These are phyloP conservation scores for Aspergillus sp. DNA, from an alignment of 2,329 filamentous ascomycete species.

Conservation along the genomic window DNA sequence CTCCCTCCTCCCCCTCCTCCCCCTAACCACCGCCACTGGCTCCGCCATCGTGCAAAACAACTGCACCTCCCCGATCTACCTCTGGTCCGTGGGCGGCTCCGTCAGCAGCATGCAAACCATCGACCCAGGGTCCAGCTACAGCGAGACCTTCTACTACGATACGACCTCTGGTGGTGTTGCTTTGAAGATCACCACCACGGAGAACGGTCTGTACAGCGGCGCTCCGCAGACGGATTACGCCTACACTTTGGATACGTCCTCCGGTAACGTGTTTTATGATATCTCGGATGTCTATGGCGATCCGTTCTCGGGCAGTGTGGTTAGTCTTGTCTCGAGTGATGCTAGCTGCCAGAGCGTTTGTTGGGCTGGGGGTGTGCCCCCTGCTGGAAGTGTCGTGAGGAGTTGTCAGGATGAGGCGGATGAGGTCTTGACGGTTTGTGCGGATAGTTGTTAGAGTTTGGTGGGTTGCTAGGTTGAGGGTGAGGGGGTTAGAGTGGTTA, in stretches of 20 bases:
- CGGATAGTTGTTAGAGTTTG: conserved; percentile 23
- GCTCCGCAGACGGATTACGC: conserved; percentile 45
- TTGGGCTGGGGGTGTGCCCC: conserved; percentile 35
- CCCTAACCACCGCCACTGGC: conserved; percentile 38
- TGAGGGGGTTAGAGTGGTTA: not conserved
- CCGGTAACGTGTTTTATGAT: conserved; percentile 43
- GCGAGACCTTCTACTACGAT: conserved; percentile 39
- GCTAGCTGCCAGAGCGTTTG: conserved; percentile 30
- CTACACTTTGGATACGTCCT: conserved; percentile 40
- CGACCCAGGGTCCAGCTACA: conserved; percentile 35
- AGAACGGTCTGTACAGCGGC: conserved; percentile 40
- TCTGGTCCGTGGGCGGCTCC: conserved; percentile 42
- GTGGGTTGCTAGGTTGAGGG: not conserved
- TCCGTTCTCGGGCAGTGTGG: conserved; percentile 37
- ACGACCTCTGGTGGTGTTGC: conserved; percentile 44
- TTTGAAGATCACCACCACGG: conserved; percentile 43
- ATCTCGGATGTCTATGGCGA: conserved; percentile 48
- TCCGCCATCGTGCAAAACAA: conserved; percentile 44
- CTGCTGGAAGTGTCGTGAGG: conserved; percentile 35
- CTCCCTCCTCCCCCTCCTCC: conserved; percentile 34
- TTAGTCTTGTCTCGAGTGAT: conserved; percentile 30
- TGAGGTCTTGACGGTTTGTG: conserved; percentile 36
- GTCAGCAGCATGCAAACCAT: conserved; percentile 35
- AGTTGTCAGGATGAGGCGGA: conserved; percentile 28
- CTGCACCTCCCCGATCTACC: conserved; percentile 40